phyloP scores from a whole-genome alignment of 75 land plant genomes.

The Cunninghamia lanceolata region DNA sequence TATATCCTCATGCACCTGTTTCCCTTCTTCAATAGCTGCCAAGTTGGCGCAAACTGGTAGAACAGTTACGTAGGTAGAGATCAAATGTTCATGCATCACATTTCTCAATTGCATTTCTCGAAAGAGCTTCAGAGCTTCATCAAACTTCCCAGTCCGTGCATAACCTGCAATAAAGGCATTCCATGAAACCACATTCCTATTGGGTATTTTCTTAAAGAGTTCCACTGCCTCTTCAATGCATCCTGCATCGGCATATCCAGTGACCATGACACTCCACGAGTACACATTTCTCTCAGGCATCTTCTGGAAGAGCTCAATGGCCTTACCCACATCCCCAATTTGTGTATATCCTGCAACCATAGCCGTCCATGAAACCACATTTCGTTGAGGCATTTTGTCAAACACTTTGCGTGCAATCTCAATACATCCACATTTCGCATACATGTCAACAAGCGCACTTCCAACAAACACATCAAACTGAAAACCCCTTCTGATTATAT shows the following conservation, averaged over 20 bases:
- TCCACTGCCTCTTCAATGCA: conserved; percentile 16
- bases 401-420: conserved; percentile 25
- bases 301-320: conserved; percentile 18
- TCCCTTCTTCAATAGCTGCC: neutral
- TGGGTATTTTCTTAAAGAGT: conserved; percentile 16
- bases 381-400: conserved; percentile 22
- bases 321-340: conserved; percentile 24
- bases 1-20: neutral
- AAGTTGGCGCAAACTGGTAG: conserved; percentile 15
- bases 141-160: conserved; percentile 7
- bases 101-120: conserved; percentile 11
- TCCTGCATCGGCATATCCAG: conserved; percentile 38
- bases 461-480: conserved; percentile 7
- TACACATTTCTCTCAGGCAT: conserved; percentile 28
- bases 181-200: conserved; percentile 25
- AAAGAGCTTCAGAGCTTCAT: conserved; percentile 32
- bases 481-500: conserved; percentile 6
- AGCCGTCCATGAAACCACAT: conserved; percentile 49
- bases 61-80: conserved; percentile 15
- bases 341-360: conserved; percentile 29
- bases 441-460: conserved; percentile 31
- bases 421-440: conserved; percentile 27
- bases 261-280: conserved; percentile 30
- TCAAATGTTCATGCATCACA: conserved; percentile 19
- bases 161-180: conserved; percentile 44